phyloP scores from a whole-genome alignment of 805 yeast species.

The Kodamaea leandrae region DNA sequence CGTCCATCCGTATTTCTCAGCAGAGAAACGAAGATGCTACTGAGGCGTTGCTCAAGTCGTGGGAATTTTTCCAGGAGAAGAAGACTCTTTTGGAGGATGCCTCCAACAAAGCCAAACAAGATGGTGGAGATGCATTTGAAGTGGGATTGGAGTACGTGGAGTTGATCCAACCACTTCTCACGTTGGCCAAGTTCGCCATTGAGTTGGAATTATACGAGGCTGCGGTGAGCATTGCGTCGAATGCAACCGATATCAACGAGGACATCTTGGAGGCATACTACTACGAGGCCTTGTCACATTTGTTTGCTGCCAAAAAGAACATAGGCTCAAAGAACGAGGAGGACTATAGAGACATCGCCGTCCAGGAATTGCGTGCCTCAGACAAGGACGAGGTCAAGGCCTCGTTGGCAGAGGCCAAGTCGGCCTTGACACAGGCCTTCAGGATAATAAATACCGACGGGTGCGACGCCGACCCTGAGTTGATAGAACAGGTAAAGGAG shows the following conservation, averaged over 20 bases:
- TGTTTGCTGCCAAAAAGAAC: conserved; percentile 39
- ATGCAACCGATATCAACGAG: conserved; percentile 77
- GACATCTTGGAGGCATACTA: conserved; percentile 79
- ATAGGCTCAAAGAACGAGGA: conserved; percentile 33
- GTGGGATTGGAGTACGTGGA: conserved; percentile 56
- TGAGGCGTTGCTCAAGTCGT: conserved; percentile 62
- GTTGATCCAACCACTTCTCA: conserved; percentile 67
- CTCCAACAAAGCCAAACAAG: conserved; percentile 16
- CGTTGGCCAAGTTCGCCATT: conserved; percentile 69
- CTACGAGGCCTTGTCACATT: conserved; percentile 74
- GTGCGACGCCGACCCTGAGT: conserved; percentile 55
- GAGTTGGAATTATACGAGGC: conserved; percentile 73
- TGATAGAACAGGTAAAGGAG: conserved; percentile 50
- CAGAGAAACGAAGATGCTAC: conserved; percentile 71
- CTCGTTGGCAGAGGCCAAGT: conserved; percentile 39
- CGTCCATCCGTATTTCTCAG: conserved; percentile 88
- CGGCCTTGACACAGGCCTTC: conserved; percentile 45
- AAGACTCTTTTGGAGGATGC: conserved; percentile 49
- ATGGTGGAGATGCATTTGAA: conserved; percentile 37
- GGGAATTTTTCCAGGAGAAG: conserved; percentile 62
- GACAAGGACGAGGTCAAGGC: conserved; percentile 27
- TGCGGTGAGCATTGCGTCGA: conserved; percentile 62
- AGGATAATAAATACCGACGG: conserved; percentile 39
- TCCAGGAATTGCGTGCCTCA: conserved; percentile 18
- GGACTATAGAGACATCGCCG: conserved; percentile 42